A percentile compares a stretch with the other conserved stretches of the same genome.
Evolutionary conservation across 352 stramenopile species (phyloP).

Genomic region (Phytophthora vignae): DNA sequence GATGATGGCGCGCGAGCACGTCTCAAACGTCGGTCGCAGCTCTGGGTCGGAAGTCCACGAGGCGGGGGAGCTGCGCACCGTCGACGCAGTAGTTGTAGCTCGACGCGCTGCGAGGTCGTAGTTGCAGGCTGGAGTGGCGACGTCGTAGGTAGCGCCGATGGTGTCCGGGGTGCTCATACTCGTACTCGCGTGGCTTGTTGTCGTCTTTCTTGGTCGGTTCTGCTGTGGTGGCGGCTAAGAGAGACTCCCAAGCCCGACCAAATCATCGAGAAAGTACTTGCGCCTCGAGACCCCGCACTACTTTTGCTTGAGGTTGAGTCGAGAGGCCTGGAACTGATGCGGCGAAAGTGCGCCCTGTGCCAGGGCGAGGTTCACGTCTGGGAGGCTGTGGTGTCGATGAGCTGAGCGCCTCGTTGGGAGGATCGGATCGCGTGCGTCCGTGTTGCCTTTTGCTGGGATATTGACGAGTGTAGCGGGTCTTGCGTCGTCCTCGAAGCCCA

Average conservation of each 20-base stretch:
- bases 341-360: neutral
- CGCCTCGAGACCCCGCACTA: neutral
- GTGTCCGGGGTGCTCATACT: conserved; percentile 38
- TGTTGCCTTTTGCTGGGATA: neutral
- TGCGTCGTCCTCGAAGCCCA: conserved; percentile 32
- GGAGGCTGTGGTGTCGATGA: conserved; percentile 21
- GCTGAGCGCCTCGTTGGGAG: conserved; percentile 3
- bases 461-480: neutral
- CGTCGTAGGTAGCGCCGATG: conserved; percentile 7
- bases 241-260: neutral
- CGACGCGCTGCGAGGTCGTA: conserved; percentile 1
- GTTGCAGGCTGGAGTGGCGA: conserved; percentile 16
- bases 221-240: neutral
- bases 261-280: conserved; percentile 19
- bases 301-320: conserved; percentile 9
- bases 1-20: conserved; percentile 31
- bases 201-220: conserved; percentile 20
- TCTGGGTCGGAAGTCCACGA: conserved; percentile 12
- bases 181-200: conserved; percentile 2
- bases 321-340: conserved; percentile 2
- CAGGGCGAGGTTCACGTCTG: conserved; percentile 1
- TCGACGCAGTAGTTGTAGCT: conserved; percentile 19
- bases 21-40: conserved; percentile 22
- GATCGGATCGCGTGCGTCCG: conserved; percentile 1
- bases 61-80: conserved; percentile 6